These are phyloP conservation scores for Penicillium coffeae DNA, from an alignment of 495 filamentous ascomycete species.

Conservation along the genomic window DNA sequence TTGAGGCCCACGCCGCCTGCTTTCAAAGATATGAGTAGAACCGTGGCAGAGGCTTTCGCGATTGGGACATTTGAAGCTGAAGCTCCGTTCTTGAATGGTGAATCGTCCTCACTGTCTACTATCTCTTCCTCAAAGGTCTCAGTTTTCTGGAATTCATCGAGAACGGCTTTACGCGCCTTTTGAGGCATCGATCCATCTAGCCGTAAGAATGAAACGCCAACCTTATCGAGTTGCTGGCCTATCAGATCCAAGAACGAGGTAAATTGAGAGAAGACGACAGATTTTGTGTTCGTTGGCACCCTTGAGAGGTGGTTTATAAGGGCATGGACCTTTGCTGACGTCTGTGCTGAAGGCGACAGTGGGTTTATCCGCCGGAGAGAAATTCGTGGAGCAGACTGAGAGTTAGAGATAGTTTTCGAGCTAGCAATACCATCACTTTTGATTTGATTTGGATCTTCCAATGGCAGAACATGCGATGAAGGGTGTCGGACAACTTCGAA, in stretches of 20 bases:
- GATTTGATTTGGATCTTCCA: constrained; percentile 31
- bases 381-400: constrained; percentile 57
- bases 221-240: constrained; percentile 64
- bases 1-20: constrained; percentile 95
- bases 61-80: constrained; percentile 32
- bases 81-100: neutral
- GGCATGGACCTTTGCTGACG: constrained; percentile 79
- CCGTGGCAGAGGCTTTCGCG: constrained; percentile 24
- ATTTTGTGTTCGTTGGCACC: constrained; percentile 72
- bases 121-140: constrained; percentile 39
- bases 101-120: constrained; percentile 25
- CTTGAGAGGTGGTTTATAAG: constrained; percentile 69
- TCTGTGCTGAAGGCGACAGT: constrained; percentile 54
- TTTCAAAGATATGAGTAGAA: constrained; percentile 79
- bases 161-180: constrained; percentile 70
- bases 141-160: constrained; percentile 61
- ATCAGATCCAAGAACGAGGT: constrained; percentile 94
- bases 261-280: constrained; percentile 93
- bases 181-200: constrained; percentile 91
- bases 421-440: constrained; percentile 18
- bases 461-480: constrained; percentile 21
- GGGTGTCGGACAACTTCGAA: constrained; percentile 78
- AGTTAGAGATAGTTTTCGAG: too few species aligned
- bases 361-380: constrained; percentile 75
- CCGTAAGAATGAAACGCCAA: constrained; percentile 73